Evolutionary conservation across 768 basidiomycete genomes (phyloP), one percentile per base, ranked within the genome.

Genomic region (Mycena pura): DNA sequence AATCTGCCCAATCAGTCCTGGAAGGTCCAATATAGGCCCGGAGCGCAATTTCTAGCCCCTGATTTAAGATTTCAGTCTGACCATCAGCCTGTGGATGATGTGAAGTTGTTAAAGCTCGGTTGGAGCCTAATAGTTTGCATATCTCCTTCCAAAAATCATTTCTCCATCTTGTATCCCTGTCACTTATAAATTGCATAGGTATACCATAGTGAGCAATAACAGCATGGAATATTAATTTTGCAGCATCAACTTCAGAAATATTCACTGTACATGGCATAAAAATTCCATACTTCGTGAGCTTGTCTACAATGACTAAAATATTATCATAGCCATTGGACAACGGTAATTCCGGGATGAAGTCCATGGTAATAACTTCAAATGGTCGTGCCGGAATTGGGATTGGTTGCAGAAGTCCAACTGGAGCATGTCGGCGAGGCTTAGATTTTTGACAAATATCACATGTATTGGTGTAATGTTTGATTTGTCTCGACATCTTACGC

Each of bases 41-140:
- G 10, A 78, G 38, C 2, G 68, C 57, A 6, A 70, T 72, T 63
- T 77, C 74, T 0, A 79, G 43, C 0, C 46, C 60, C 53, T 74
- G 75, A 63, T 77, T 78, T 17, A 73, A 25, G 0, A 72, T 60
- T 63, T 80, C 74, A 0, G 72, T 77, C 59, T 77, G 78, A 1
- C 76, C 78, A 59, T 80, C 76, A 4, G 74, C 69, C 68, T 74
- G 69, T 1, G 72, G 73, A 54, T 76, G 73, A 58, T 73, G 69
- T 6, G 70, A 34, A 1, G 72, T 74, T 43, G 73, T 71, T 1
- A 73, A 53, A 5, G 69, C 52, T 5, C 64, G 57, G 32, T 59
- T 66, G 47, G 74, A 73, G 24, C 72, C 68, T 60, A 72, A 63
- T 1, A 72, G 36, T 40, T 60, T 43, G 31, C 70, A 71, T 2